Base-by-base conservation (phyloP, 768 basidiomycete species). In the Hypholoma sublateritium region DNA sequence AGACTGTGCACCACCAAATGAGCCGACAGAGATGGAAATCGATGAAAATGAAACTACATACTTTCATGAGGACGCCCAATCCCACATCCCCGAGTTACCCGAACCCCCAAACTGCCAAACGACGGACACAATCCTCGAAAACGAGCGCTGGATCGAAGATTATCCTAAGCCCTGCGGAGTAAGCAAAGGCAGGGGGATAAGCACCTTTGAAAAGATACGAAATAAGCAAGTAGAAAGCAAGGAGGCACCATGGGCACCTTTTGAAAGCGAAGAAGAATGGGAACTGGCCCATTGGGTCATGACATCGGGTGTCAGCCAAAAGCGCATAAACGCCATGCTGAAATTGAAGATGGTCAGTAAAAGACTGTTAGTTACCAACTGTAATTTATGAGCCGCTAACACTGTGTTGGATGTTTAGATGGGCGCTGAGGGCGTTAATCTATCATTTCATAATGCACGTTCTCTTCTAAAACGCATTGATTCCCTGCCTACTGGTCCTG, bases 201-300 rank as follows among this genome's bases (percentile, higher is more conserved):
- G 17, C 2, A 46, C n/a, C 2, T 62, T 62, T 44, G 49, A 56
- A 42, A 14, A n/a, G 36, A 36, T 44, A 2, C 19, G 21, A 2
- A 32, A 51, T 0, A n/a, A 45, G 19, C 57, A 62, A 37, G 36
- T 14, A 8, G 6, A 19, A 35, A 3, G 28, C 5, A 50, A 47
- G 1, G 32, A 53, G 17, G 17, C 8, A 4, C 58, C 60, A 19
- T 70, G 65, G 65, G 59, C 62, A 3, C 72, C 73, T 3, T 76
- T 75, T 54, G 59, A 59, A 16, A 61, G 56, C 35, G 47, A 62
- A 36, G 71, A 71, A 8, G 70, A 77, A 24, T 74, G 72, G 66
- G 69, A 71, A 42, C 53, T 77, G 1, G 75, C 64, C 1, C 39
- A 55, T 14, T 77, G 70, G 72, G 46, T 77, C 24, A 65, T 68